Evolutionary conservation across 2,329 filamentous ascomycete species (phyloP), one percentile per base, ranked within the genome.

Genomic region (Pezicula radicicola): DNA sequence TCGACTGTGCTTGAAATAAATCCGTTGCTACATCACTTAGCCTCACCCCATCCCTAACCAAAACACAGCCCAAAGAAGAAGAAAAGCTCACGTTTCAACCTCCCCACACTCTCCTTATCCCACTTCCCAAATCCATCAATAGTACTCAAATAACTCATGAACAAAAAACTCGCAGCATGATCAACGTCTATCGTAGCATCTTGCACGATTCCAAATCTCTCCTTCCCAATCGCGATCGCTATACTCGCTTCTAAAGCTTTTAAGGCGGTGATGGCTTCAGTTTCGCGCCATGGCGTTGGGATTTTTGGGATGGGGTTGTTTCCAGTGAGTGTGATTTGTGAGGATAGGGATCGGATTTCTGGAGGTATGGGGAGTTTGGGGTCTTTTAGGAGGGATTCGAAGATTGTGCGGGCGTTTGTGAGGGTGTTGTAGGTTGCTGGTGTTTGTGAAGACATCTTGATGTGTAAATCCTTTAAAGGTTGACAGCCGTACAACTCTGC

Each of bases 1-100:
- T 81, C 1, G 86, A 88, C 63, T 89, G 87, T 0, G 87, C 86
- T 54, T 78, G 72, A 3, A 87, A 70, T n/a, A 88, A 67, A 65
- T 90, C 86, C 61, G 86, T 89, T 60, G 88, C 85, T 88, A 52
- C 43, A 76, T 25, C 67, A 61, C 53, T 70, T 25, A 67, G 68
- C 60, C 59, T 70, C 71, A 19, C 19, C 19, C 19, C 3, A 3
- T 10, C 8, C 7, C 9, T 10, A 33, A 33, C 9, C 3, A 10
- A 33, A 13, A 33, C 7, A 33, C 30, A 33, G 9, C 9, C 9
- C 4, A 7, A 13, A 33, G 3, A 33, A 12, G 9, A 33, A 33
- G 30, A 3, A 10, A 33, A 10, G 30, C 30, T 13, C 9, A 33
- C 30, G 9, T 33, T 33, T 33, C 39, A 71, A 60, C 39, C 72